A percentile compares a stretch with the other conserved stretches of the same genome.
phyloP scores from a whole-genome alignment of 1,139 yeast species.

The Hansenula anomala region DNA sequence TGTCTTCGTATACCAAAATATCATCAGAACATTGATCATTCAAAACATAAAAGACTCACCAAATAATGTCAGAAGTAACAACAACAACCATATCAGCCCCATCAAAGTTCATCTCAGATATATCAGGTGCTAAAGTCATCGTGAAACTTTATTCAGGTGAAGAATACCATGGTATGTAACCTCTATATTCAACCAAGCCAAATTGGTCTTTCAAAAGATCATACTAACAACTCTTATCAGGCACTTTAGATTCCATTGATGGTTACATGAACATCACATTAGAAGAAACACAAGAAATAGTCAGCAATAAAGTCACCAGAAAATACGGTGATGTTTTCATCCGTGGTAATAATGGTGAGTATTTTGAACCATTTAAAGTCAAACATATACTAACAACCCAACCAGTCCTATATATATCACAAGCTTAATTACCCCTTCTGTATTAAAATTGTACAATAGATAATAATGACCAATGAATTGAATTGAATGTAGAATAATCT shows the following conservation, averaged over 20 bases:
- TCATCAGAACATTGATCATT: no score
- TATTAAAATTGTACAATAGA: background rate
- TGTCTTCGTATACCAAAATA: no score
- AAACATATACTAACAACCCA: constrained; percentile 2
- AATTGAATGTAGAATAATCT: no score
- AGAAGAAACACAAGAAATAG: constrained; percentile 67
- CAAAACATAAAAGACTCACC: no score
- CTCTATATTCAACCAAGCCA: no score
- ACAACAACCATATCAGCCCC: constrained; percentile 40
- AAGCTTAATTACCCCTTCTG: constrained; percentile 24
- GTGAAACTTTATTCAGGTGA: constrained; percentile 88
- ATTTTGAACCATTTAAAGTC: constrained; percentile 11
- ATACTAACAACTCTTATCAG: constrained; percentile 28
- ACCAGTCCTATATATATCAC: constrained; percentile 46
- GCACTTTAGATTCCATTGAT: constrained; percentile 81
- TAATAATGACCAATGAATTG: no score
- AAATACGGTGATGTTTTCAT: constrained; percentile 85
- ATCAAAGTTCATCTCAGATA: constrained; percentile 72
- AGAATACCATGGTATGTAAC: constrained; percentile 57
- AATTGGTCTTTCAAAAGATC: no score
- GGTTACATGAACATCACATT: constrained; percentile 96
- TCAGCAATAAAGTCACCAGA: constrained; percentile 50
- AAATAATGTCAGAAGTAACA: constrained; percentile 1
- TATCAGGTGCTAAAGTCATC: constrained; percentile 73
- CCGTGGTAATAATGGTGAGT: constrained; percentile 89